Percentiles rank a stretch among this genome's conserved stretches.
phyloP scores from a whole-genome alignment of 108 stramenopile species.

The Cylindrotheca closterium region DNA sequence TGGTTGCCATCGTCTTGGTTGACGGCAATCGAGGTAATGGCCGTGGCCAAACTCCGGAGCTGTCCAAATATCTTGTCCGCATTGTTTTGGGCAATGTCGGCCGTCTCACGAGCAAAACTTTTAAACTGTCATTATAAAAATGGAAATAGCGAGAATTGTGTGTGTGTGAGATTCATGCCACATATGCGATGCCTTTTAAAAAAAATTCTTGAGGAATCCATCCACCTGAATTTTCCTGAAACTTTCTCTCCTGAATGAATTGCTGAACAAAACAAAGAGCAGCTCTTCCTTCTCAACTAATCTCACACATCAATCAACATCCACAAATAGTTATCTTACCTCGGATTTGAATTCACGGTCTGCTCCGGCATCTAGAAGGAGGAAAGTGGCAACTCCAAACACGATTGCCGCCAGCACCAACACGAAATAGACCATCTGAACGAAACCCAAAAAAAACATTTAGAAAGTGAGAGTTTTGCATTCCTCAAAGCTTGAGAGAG shows the following conservation, averaged over 20 bases:
- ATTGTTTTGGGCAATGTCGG: conserved; percentile 25
- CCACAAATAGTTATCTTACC: not conserved
- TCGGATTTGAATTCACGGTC: not conserved
- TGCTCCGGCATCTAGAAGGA: not conserved
- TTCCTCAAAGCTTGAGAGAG: no score
- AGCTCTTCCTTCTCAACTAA: not conserved
- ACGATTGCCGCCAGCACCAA: not conserved
- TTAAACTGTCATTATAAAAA: conserved; percentile 13
- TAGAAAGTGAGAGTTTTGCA: no score
- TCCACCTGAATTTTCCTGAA: no score
- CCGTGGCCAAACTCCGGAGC: conserved; percentile 18
- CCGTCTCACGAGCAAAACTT: conserved; percentile 17
- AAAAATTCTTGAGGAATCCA: no score
- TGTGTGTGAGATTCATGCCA: no score
- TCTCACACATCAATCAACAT: not conserved
- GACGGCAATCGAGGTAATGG: conserved; percentile 17
- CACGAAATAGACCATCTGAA: not conserved
- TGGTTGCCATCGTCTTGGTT: not conserved
- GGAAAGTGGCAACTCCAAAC: conserved; percentile 8
- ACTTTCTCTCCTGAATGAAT: no score
- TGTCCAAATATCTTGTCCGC: conserved; percentile 22
- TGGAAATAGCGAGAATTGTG: not conserved
- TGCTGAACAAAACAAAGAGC: conserved; percentile 5
- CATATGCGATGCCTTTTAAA: no score
- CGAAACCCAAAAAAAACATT: no score